These are phyloP conservation scores for Paecilomyces variotii DNA, from an alignment of 2,329 filamentous ascomycete genomes.

Conservation along the genomic window DNA sequence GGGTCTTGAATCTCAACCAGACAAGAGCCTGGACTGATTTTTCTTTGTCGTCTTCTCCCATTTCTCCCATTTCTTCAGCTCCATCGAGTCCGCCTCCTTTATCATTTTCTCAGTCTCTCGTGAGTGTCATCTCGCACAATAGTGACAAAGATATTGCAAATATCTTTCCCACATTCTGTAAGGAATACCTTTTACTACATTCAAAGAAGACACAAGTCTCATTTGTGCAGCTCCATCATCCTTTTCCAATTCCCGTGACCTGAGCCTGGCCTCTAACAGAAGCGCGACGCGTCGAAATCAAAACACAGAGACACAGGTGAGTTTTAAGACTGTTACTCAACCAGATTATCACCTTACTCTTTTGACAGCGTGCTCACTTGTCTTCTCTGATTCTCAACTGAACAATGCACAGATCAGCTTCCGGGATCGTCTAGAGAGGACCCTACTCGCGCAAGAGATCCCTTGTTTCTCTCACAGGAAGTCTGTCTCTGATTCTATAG, in stretches of 20 bases:
- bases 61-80: conserved; percentile 19
- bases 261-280: conserved; percentile 4
- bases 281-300: conserved; percentile 13
- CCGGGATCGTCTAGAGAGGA: conserved; percentile 20
- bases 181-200: neutral
- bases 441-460: neutral
- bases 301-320: conserved; percentile 18
- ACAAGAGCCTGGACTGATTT: conserved; percentile 7
- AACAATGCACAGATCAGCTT: conserved; percentile 20
- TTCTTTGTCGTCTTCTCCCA: conserved; percentile 16
- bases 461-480: conserved; percentile 6
- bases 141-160: conserved; percentile 23
- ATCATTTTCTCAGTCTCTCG: conserved; percentile 27
- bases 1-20: conserved; percentile 23
- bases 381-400: neutral
- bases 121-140: conserved; percentile 19
- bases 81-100: conserved; percentile 29
- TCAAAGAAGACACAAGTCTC: neutral
- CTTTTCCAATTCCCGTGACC: conserved; percentile 7
- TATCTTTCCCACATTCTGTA: conserved; percentile 14
- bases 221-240: neutral
- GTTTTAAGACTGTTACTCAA: conserved; percentile 2
- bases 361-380: neutral
- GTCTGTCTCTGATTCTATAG: conserved; percentile 18
- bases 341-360: neutral